These are phyloP conservation scores for Colletotrichum aenigma DNA, from an alignment of 2,329 filamentous ascomycete genomes.

Conservation along the genomic window DNA sequence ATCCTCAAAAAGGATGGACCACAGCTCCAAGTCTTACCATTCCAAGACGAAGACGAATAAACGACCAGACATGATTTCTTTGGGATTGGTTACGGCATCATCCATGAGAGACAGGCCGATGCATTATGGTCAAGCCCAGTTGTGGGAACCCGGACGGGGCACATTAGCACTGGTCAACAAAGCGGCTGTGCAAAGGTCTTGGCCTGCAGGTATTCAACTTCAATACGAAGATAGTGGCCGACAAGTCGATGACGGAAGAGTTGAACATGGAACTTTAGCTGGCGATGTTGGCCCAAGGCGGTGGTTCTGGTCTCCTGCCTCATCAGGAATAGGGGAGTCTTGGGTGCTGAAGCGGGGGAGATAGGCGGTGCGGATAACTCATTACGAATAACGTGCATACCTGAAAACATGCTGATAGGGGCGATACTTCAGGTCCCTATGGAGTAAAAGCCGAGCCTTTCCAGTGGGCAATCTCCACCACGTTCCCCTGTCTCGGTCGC, in stretches of 20 bases:
- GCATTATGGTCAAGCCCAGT: background rate
- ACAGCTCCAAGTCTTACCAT: accelerated
- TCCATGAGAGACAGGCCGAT: background rate
- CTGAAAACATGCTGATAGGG: background rate
- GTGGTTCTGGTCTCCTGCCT: slow-evolving; percentile 8
- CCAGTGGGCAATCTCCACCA: background rate
- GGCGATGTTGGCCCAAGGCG: background rate
- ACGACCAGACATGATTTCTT: background rate
- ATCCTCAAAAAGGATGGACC: accelerated
- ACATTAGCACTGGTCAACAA: background rate
- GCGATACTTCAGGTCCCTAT: background rate
- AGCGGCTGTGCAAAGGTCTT: background rate
- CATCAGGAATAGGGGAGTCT: background rate
- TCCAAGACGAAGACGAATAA: background rate
- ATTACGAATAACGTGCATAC: background rate
- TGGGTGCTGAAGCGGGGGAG: slow-evolving; percentile 6
- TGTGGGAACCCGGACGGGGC: background rate
- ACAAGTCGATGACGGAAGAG: background rate
- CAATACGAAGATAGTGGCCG: background rate
- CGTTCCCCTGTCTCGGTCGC: background rate
- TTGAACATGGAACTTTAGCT: background rate
- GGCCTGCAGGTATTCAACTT: background rate
- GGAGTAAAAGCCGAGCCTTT: background rate
- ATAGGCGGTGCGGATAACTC: background rate
- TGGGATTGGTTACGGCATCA: background rate